Evolutionary conservation across 495 filamentous ascomycete genomes (phyloP), one percentile per base, ranked within the genome.

Genomic region (Talaromyces ruber): DNA sequence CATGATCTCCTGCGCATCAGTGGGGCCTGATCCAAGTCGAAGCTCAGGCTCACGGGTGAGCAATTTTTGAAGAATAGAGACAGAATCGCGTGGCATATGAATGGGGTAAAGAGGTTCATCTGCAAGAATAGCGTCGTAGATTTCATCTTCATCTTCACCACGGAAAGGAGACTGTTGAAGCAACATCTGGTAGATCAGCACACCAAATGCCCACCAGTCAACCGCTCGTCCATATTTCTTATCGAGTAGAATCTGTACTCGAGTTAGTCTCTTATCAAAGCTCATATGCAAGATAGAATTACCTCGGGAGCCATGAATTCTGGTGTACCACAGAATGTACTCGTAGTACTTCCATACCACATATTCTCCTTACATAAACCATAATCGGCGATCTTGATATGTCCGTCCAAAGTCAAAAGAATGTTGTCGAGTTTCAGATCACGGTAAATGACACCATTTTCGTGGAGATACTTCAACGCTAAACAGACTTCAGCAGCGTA

Each of bases 191-290:
- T 99, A 99, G 64, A 99, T 99, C 63, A 99, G 80, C 34, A 99
- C 94, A 68, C 94, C 94, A 73, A 99, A 99, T n/a, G 94, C 94
- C 94, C 94, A 99, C 94, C 94, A 99, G 73, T 99, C 94, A 62
- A 99, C 94, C n/a, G 94, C 93, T 57, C 94, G 87, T 43, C 93
- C 94, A 71, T 98, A 99, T 71, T 96, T 96, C 81, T 98, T 98
- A 74, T 99, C 94, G 61, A 99, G 82, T 9, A 99, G 78, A 76
- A 99, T 99, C 90, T 96, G 56, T 26, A 64, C 8, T 58, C 6
- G 22, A 16, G 55, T 72, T 61, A 75, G 63, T 64, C 54, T 61
- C 57, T 71, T 58, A 69, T 63, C 16, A 50, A 18, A 52, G 24
- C 5, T 37, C 50, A 21, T 5, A 34, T 6, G 4, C 12, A 56